phyloP scores from a whole-genome alignment of 805 yeast species.

The Ogataea paraovalis region DNA sequence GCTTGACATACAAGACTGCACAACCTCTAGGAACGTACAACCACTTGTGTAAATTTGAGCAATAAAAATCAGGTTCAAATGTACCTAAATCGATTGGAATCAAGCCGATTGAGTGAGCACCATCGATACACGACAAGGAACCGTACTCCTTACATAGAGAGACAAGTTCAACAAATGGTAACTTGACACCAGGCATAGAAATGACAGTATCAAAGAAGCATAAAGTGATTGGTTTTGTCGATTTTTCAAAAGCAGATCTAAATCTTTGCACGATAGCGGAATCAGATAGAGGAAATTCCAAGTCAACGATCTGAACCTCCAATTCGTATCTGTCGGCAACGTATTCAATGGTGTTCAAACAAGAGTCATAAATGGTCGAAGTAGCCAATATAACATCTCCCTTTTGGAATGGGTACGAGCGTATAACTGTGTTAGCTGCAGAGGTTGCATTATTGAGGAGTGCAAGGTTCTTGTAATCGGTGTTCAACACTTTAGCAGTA shows the following conservation, averaged over 20 bases:
- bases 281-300: constrained; percentile 43
- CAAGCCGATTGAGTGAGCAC: constrained; percentile 66
- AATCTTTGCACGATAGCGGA: constrained; percentile 35
- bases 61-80: constrained; percentile 55
- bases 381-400: constrained; percentile 51
- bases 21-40: constrained; percentile 52
- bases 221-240: constrained; percentile 29
- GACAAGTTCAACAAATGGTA: constrained; percentile 53
- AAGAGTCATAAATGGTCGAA: constrained; percentile 50
- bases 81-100: constrained; percentile 39
- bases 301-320: constrained; percentile 33
- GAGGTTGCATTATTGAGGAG: constrained; percentile 57
- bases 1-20: constrained; percentile 55
- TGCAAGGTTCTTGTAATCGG: constrained; percentile 46
- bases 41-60: constrained; percentile 72
- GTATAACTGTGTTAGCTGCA: constrained; percentile 53
- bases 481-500: constrained; percentile 42
- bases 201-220: constrained; percentile 55
- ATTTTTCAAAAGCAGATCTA: constrained; percentile 26
- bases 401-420: constrained; percentile 47
- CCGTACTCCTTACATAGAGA: constrained; percentile 41
- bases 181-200: constrained; percentile 58
- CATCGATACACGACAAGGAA: constrained; percentile 60
- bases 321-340: constrained; percentile 33
- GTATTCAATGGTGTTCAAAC: constrained; percentile 47